Evolutionary conservation across 208 protist species (phyloP).

Genomic region (Acanthamoeba lugdunensis): DNA sequence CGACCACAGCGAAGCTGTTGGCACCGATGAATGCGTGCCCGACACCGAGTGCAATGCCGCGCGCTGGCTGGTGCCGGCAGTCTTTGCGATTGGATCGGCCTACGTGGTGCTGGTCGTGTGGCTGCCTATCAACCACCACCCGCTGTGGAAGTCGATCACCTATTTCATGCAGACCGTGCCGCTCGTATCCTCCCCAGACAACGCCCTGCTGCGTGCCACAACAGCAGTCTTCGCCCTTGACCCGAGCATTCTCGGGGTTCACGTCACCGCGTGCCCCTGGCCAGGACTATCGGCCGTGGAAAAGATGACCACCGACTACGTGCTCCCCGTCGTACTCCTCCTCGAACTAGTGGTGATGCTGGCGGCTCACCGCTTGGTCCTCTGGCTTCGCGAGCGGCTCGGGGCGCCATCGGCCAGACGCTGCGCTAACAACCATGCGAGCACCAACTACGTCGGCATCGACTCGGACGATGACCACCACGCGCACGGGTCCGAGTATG

Average conservation of each 20-base stretch:
- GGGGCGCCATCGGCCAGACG: too few relatives aligned
- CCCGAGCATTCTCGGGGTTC: background rate
- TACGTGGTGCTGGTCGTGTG: constrained; percentile 11
- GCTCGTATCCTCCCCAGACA: background rate
- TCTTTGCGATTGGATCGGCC: background rate
- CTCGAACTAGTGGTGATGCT: background rate
- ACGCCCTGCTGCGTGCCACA: background rate
- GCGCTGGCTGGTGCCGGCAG: background rate
- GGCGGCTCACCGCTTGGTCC: background rate
- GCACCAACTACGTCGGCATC: too few relatives aligned
- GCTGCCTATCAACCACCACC: constrained; percentile 12
- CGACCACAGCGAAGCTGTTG: background rate
- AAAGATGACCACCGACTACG: background rate
- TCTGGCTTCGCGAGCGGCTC: too few relatives aligned
- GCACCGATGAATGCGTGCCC: background rate
- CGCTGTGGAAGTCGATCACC: constrained; percentile 15
- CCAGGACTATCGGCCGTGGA: background rate
- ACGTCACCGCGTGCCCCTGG: constrained; percentile 7
- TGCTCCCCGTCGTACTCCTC: background rate
- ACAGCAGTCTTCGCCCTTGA: background rate
- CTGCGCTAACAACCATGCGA: background rate
- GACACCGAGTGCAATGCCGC: background rate
- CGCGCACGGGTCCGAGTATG: background rate
- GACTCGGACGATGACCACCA: background rate
- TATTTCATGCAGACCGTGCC: constrained; percentile 23